phyloP scores from a whole-genome alignment of 2,329 filamentous ascomycete genomes.

The Chaetomium olivaceum region DNA sequence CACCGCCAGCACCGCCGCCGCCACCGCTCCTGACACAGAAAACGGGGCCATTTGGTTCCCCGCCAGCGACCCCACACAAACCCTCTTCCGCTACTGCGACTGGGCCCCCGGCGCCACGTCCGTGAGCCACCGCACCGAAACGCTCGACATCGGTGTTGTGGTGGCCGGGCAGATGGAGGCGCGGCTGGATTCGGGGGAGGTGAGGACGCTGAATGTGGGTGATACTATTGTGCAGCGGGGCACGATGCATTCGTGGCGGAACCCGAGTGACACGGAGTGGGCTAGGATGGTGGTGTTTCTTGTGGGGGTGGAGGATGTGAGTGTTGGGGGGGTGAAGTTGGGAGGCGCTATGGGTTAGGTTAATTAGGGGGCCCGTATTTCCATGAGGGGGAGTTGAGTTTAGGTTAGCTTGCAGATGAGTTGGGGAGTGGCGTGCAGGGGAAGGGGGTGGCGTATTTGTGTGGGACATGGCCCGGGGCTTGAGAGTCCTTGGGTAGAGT shows the following conservation, averaged over 20 bases:
- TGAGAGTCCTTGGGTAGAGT: no score
- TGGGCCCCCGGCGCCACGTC: conserved; percentile 20
- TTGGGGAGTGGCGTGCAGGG: no score
- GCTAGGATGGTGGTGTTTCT: conserved; percentile 38
- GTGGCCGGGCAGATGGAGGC: conserved; percentile 52
- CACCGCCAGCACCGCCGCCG: no score
- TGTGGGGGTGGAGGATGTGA: background rate
- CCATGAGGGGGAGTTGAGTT: no score
- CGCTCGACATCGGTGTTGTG: conserved; percentile 44
- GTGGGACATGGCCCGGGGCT: no score
- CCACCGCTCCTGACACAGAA: background rate
- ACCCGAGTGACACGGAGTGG: conserved; percentile 43
- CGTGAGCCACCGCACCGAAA: conserved; percentile 25
- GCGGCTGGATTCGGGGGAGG: conserved; percentile 49
- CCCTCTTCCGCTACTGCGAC: conserved; percentile 26
- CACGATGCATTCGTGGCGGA: conserved; percentile 48
- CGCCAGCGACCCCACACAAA: background rate
- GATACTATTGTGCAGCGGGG: conserved; percentile 51
- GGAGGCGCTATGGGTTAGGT: background rate
- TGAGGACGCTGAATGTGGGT: conserved; percentile 44
- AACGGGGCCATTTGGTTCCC: conserved; percentile 20
- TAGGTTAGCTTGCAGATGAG: no score
- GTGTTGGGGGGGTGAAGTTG: background rate
- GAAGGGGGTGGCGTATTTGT: no score
- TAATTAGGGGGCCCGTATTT: background rate